Evolutionary conservation across 2,329 filamentous ascomycete species (phyloP).

Genomic region (Sporothrix brunneoviolacea): DNA sequence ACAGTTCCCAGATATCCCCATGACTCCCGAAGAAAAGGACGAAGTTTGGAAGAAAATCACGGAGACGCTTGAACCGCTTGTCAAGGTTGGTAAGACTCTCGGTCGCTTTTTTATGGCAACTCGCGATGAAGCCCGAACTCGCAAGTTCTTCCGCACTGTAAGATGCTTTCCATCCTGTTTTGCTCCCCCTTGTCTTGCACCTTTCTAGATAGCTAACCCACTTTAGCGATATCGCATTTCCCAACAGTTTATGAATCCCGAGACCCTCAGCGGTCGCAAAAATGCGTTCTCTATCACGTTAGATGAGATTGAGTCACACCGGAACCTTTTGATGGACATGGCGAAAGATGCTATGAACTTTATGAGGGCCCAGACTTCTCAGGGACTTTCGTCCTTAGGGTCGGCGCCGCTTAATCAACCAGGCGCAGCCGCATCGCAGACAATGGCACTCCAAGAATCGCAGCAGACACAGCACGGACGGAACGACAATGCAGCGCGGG

Average conservation of each 20-base stretch:
- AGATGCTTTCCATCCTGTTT: slow-evolving; percentile 23
- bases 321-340: slow-evolving; percentile 45
- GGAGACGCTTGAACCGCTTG: slow-evolving; percentile 35
- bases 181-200: neutral
- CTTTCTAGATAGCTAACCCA: too few relatives aligned
- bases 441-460: slow-evolving; percentile 17
- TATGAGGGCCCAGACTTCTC: slow-evolving; percentile 6
- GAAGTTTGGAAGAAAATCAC: slow-evolving; percentile 40
- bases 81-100: slow-evolving; percentile 38
- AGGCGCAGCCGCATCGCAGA: slow-evolving; percentile 22
- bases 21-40: slow-evolving; percentile 38
- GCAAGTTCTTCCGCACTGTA: slow-evolving; percentile 47
- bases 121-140: slow-evolving; percentile 43
- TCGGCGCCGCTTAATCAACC: slow-evolving; percentile 15
- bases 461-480: slow-evolving; percentile 13
- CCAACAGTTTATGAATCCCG: slow-evolving; percentile 47
- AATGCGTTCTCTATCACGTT: slow-evolving; percentile 45
- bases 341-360: slow-evolving; percentile 33
- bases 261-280: slow-evolving; percentile 39
- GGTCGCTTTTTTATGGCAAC: slow-evolving; percentile 29
- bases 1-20: slow-evolving; percentile 37
- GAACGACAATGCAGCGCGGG: neutral
- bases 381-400: slow-evolving; percentile 10
- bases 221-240: slow-evolving; percentile 45
- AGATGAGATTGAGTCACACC: slow-evolving; percentile 44